Evolutionary conservation across 768 basidiomycete species (phyloP).

Genomic region (Mycena epipterygia): DNA sequence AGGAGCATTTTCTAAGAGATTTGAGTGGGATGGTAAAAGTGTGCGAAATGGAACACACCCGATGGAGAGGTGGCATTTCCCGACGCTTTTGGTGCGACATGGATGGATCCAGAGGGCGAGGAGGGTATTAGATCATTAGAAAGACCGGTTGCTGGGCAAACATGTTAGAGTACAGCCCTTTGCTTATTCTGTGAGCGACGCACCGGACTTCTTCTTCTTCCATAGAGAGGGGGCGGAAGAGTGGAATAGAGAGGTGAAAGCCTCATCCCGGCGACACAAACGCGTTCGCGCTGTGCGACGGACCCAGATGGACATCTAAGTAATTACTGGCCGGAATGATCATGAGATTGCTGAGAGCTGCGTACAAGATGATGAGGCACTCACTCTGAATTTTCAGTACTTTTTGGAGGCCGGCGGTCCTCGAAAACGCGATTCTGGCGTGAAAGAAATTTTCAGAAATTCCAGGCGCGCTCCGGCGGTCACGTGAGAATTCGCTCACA

Average conservation of each 20-base stretch:
- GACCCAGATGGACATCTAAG: conserved; percentile 8
- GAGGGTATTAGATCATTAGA: not conserved
- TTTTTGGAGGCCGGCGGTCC: not conserved
- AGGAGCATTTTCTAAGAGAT: not conserved
- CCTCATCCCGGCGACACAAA: not conserved
- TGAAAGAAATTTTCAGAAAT: too few relatives aligned
- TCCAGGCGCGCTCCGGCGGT: too few relatives aligned
- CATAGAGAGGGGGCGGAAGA: conserved; percentile 10
- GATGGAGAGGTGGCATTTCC: not conserved
- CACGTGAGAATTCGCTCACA: too few relatives aligned
- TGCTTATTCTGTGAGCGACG: not conserved
- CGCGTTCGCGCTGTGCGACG: not conserved
- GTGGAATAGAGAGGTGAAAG: conserved; percentile 8
- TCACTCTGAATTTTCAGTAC: not conserved
- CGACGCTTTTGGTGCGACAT: not conserved
- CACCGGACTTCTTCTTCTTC: conserved; percentile 9
- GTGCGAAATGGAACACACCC: not conserved
- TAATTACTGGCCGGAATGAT: not conserved
- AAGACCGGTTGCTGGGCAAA: not conserved
- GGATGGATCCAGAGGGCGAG: conserved; percentile 8
- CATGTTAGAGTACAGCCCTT: not conserved
- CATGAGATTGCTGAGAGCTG: not conserved
- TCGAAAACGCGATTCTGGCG: not conserved
- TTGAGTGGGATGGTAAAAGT: not conserved
- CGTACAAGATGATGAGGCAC: not conserved